These are phyloP conservation scores for Xylariaceae sp. DNA, from an alignment of 2,329 filamentous ascomycete species.

Conservation along the genomic window DNA sequence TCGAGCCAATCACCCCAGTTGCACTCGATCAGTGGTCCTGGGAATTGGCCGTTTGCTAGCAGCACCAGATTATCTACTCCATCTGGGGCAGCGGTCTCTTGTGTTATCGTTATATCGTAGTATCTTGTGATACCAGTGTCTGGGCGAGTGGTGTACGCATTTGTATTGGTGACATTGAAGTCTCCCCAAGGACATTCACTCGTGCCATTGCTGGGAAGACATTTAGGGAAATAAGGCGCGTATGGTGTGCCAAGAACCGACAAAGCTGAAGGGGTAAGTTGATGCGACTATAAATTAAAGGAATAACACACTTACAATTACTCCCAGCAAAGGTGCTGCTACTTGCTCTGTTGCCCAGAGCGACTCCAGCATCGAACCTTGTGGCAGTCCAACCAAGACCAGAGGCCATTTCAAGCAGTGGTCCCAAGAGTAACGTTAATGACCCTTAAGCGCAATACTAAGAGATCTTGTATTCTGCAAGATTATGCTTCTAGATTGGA, in stretches of 20 bases:
- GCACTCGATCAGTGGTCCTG: conserved; percentile 55
- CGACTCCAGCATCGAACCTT: too few species aligned
- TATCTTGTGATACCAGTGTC: neutral
- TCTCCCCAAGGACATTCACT: conserved; percentile 1
- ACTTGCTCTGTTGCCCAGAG: too few species aligned
- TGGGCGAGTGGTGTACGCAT: neutral
- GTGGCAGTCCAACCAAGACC: too few species aligned
- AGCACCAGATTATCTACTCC: neutral
- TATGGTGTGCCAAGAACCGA: conserved; percentile 5
- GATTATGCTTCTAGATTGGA: too few species aligned
- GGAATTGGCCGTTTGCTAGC: conserved; percentile 46
- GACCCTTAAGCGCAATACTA: too few species aligned
- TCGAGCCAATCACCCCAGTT: conserved; percentile 49
- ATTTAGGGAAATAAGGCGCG: conserved; percentile 5
- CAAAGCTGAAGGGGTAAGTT: conserved; percentile 2
- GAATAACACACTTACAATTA: too few species aligned
- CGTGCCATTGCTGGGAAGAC: neutral
- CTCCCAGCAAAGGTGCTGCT: too few species aligned
- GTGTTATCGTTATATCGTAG: neutral
- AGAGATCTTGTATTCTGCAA: too few species aligned
- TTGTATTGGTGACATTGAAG: neutral
- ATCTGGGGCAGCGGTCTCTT: neutral
- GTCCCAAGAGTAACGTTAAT: too few species aligned
- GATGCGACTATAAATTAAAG: too few species aligned
- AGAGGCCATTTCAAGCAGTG: too few species aligned